These are phyloP conservation scores for Trichoderma gamsii DNA, from an alignment of 495 filamentous ascomycete species.

Conservation along the genomic window DNA sequence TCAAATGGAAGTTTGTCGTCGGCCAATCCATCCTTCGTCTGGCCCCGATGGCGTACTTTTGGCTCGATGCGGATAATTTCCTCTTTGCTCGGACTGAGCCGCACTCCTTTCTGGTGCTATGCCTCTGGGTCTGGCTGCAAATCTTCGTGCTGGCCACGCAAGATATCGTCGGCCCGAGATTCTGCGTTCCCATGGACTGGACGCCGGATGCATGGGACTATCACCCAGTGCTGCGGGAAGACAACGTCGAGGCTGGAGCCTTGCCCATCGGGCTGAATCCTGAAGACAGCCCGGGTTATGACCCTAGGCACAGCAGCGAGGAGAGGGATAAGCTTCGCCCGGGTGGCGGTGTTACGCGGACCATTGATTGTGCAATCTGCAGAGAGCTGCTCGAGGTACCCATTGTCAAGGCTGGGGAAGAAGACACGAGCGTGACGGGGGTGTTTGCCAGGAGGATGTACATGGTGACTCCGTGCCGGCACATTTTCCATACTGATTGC, in stretches of 20 bases:
- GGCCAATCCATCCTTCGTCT: constrained; percentile 75
- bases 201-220: constrained; percentile 87
- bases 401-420: constrained; percentile 57
- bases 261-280: constrained; percentile 65
- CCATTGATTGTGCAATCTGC: constrained; percentile 88
- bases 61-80: constrained; percentile 65
- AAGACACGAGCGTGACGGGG: constrained; percentile 51
- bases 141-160: constrained; percentile 70
- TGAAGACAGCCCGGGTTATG: constrained; percentile 32
- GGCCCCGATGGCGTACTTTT: constrained; percentile 76
- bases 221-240: constrained; percentile 83
- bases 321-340: constrained; percentile 27
- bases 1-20: constrained; percentile 80
- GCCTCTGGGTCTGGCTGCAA: constrained; percentile 90
- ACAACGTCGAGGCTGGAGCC: constrained; percentile 67
- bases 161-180: constrained; percentile 78
- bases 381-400: constrained; percentile 86
- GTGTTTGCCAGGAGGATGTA: constrained; percentile 74
- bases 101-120: constrained; percentile 53
- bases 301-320: constrained; percentile 26
- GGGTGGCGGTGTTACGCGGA: constrained; percentile 28
- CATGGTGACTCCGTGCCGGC: constrained; percentile 95
- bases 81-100: constrained; percentile 68
- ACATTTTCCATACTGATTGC: constrained; percentile 91
- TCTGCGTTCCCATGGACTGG: constrained; percentile 59